Conservation (phyloP, 164 flowering plant species). For the Paratinospora sagittata region DNA sequence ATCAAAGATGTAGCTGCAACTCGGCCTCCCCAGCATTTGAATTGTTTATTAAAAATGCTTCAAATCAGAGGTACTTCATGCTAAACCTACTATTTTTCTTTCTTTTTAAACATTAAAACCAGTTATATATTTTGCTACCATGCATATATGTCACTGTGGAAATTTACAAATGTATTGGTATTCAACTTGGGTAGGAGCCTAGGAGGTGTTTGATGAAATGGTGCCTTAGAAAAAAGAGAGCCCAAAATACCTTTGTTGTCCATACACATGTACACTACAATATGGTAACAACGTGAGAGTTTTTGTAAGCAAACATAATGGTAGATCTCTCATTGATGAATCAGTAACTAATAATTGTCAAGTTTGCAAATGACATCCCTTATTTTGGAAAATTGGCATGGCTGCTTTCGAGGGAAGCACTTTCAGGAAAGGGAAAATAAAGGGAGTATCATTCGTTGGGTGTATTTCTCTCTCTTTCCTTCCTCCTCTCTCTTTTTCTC, state of each 20-base stretch:
- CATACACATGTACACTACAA: neutral
- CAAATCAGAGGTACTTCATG: conserved; percentile 52
- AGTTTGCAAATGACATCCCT: neutral
- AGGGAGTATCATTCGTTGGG: too few relatives aligned
- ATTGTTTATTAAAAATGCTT: conserved; percentile 53
- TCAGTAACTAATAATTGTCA: neutral
- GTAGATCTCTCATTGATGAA: neutral
- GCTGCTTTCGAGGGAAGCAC: neutral
- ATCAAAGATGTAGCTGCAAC: conserved; percentile 65
- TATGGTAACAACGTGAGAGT: neutral
- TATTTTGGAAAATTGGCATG: neutral
- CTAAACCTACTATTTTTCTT: neutral
- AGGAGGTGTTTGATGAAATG: neutral
- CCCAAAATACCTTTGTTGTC: neutral
- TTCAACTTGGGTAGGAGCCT: neutral
- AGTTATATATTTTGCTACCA: neutral
- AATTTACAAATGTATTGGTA: neutral
- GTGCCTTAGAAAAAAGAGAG: neutral
- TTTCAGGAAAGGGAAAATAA: too few relatives aligned
- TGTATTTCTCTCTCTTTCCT: too few relatives aligned
- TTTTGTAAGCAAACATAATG: neutral
- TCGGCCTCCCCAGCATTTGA: conserved; percentile 61
- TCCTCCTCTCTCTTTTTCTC: too few relatives aligned
- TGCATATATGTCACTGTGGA: neutral
- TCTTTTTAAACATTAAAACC: neutral